Evolutionary conservation across 2,329 filamentous ascomycete genomes (phyloP).

Genomic region (Sporothrix curviconia): DNA sequence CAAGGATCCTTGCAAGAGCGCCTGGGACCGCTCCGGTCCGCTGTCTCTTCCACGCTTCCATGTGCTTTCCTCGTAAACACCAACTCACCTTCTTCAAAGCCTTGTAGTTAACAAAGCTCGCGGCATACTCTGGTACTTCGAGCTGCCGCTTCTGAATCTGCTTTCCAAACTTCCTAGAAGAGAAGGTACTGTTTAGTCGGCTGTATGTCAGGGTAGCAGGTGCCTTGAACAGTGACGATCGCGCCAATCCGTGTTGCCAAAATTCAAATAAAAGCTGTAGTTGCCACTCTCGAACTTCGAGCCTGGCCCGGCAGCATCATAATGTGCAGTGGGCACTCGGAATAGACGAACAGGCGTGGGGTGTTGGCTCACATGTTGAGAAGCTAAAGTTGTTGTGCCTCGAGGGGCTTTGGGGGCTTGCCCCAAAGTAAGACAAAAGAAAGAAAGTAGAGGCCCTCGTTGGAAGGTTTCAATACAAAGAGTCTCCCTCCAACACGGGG

Average conservation of each 20-base stretch:
- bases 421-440: not conserved
- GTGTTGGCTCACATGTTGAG: constrained; percentile 31
- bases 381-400: constrained; percentile 19
- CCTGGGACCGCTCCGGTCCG: not conserved
- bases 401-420: constrained; percentile 9
- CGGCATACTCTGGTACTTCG: constrained; percentile 97
- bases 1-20: not conserved
- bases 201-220: too few relatives aligned
- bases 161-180: constrained; percentile 98
- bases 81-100: constrained; percentile 77
- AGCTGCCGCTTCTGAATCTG: constrained; percentile 98
- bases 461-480: not conserved
- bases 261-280: too few relatives aligned
- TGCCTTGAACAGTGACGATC: too few relatives aligned
- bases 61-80: not conserved
- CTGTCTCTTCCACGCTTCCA: not conserved
- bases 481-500: not conserved
- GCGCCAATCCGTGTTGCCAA: too few relatives aligned
- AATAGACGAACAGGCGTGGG: not conserved
- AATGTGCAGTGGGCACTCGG: not conserved
- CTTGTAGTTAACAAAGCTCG: constrained; percentile 99
- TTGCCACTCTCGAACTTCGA: too few relatives aligned
- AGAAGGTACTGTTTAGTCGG: not conserved
- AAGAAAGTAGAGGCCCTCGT: not conserved
- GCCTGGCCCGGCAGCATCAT: too few relatives aligned